A percentile compares a stretch with the other conserved stretches of the same genome.
Evolutionary conservation across 2,329 filamentous ascomycete species (phyloP).

Genomic region (Neonectria faginata): DNA sequence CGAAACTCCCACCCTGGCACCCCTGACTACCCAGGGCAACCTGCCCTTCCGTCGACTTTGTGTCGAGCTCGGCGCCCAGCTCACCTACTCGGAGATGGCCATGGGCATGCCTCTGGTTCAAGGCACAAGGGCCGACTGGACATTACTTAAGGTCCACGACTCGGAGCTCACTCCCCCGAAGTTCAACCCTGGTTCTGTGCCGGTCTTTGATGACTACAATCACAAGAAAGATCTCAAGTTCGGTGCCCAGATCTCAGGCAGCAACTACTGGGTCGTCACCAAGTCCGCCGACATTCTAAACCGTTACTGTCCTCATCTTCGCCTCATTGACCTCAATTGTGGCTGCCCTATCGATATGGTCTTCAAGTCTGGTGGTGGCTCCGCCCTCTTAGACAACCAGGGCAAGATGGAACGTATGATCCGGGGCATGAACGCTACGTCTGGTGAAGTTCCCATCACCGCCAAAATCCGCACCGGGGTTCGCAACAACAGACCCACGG

Average conservation of each 20-base stretch:
- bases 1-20: conserved; percentile 93
- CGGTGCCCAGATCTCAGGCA: conserved; percentile 91
- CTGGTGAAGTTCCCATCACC: conserved; percentile 89
- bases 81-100: conserved; percentile 99
- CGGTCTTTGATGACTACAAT: conserved; percentile 81
- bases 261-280: conserved; percentile 89
- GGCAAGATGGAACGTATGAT: conserved; percentile 95
- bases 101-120: conserved; percentile 91
- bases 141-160: conserved; percentile 90
- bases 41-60: conserved; percentile 93
- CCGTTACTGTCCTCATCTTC: conserved; percentile 81
- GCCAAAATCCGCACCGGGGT: conserved; percentile 96
- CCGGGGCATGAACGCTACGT: conserved; percentile 94
- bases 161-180: conserved; percentile 81
- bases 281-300: conserved; percentile 88
- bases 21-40: conserved; percentile 96
- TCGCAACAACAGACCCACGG: conserved; percentile 81
- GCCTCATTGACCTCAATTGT: conserved; percentile 95
- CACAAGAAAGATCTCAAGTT: conserved; percentile 87
- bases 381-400: conserved; percentile 87
- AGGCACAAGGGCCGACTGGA: conserved; percentile 93
- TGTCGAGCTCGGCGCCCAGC: conserved; percentile 86
- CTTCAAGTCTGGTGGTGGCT: conserved; percentile 87
- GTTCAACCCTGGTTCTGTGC: conserved; percentile 63
- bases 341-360: conserved; percentile 97